Evolutionary conservation across 345 rosid genomes (phyloP), one percentile per base, ranked within the genome.

Genomic region (Balakata baccata): DNA sequence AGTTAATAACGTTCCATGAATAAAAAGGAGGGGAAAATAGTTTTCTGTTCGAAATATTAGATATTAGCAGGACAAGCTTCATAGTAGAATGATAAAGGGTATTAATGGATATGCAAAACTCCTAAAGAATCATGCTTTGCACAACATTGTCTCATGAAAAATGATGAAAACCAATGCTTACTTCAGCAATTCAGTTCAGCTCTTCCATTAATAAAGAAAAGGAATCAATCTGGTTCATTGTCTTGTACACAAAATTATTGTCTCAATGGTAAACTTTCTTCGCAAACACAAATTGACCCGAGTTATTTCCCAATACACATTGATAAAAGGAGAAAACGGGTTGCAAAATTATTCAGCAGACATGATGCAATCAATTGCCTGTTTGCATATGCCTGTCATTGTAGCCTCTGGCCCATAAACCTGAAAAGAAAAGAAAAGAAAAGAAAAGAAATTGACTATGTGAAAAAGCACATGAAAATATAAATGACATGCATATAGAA

Each of bases 361-460:
- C 95, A 90, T 89, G 71, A 90, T 81, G 88, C 98, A 92, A 68
- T 90, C 97, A 47, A 94, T 94, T 61, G 98, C 98, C 64, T 86
- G 78, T 83, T 94, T 94, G 97, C 98, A 94, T 62, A 94, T 92
- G 75, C 98, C 97, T 0, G 97, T 94, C 98, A 94, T 94, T 0
- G 98, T 92, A 38, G 98, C 92, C 85, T 94, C 98, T 3, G 98
- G 98, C 6, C 98, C 98, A 64, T 89, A 92, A 57, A 94, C 98
- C 98, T 94, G 85, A 6, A 66, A 47, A 54, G 3, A 29, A 29
- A 29, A 29, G 34, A 29, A 29, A 29, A n/a, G 85, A 6, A 66
- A 47, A 54, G 3, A 29, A 29, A 29, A 29, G 34, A 29, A 29
- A 29, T 29, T 29, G 34, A 29, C 34, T 29, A n/a, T n/a, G 34